Evolutionary conservation across 2,329 filamentous ascomycete species (phyloP).

Genomic region (Gliomastix tumulicola): DNA sequence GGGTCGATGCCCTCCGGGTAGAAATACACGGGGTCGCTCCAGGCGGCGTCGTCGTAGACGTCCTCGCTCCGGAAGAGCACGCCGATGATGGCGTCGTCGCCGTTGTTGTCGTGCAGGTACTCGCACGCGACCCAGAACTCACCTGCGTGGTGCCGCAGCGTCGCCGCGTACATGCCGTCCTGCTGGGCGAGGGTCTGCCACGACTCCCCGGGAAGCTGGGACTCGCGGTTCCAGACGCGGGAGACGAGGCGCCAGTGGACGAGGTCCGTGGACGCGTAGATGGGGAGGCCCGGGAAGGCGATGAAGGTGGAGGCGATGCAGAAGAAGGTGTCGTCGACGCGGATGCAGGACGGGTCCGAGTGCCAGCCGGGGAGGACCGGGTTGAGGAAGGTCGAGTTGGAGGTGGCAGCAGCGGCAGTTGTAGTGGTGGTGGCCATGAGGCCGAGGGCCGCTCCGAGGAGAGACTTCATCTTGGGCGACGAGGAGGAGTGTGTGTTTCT

Average conservation of each 20-base stretch:
- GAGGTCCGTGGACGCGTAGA: constrained; percentile 43
- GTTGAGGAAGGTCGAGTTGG: constrained; percentile 19
- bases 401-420: neutral
- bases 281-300: constrained; percentile 42
- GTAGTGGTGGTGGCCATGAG: neutral
- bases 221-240: constrained; percentile 19
- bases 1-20: constrained; percentile 12
- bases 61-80: constrained; percentile 32
- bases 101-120: constrained; percentile 7
- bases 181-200: constrained; percentile 8
- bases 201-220: constrained; percentile 27
- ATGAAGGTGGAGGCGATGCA: constrained; percentile 45
- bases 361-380: constrained; percentile 41
- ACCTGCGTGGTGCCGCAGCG: constrained; percentile 31
- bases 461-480: no score
- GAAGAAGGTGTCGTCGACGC: constrained; percentile 39
- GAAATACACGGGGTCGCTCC: constrained; percentile 24
- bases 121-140: constrained; percentile 33
- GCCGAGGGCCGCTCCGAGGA: no score
- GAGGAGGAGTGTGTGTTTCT: no score
- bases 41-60: constrained; percentile 26
- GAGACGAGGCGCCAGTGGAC: constrained; percentile 34
- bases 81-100: constrained; percentile 20
- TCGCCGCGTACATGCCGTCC: constrained; percentile 38
- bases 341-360: constrained; percentile 37